Evolutionary conservation across 163 green algal species (phyloP).

Genomic region (Coccomyxa subellipsoidea): DNA sequence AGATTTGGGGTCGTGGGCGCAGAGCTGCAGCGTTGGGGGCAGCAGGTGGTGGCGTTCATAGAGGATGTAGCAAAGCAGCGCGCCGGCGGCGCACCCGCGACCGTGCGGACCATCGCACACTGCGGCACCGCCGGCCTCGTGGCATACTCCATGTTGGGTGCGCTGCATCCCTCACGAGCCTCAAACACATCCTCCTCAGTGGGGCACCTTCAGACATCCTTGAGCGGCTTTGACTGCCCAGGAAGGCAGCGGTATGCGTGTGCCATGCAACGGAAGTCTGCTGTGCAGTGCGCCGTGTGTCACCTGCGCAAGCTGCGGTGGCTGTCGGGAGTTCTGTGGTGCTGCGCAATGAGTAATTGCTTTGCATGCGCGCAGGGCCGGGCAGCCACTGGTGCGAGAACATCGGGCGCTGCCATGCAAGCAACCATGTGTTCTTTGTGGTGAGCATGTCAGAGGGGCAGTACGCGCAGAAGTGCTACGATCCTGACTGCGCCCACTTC

Average conservation of each 20-base stretch:
- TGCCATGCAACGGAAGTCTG: too few species aligned
- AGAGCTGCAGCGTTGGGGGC: constrained; percentile 40
- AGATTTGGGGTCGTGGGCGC: neutral
- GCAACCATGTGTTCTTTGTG: constrained; percentile 66
- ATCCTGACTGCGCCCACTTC: constrained; percentile 24
- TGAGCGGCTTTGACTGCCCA: too few species aligned
- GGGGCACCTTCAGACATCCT: too few species aligned
- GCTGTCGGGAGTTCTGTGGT: too few species aligned
- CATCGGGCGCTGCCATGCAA: constrained; percentile 51
- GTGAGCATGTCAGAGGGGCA: constrained; percentile 43
- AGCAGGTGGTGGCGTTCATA: constrained; percentile 37
- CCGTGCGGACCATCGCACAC: constrained; percentile 64
- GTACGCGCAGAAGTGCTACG: constrained; percentile 68
- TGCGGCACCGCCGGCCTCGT: constrained; percentile 59
- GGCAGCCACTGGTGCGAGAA: constrained; percentile 58
- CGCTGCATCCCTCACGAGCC: neutral
- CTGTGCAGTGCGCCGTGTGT: too few species aligned
- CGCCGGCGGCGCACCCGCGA: constrained; percentile 26
- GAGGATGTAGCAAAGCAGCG: constrained; percentile 30
- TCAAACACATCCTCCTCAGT: neutral
- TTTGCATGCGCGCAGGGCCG: constrained; percentile 27
- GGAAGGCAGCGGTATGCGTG: too few species aligned
- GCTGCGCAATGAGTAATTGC: neutral
- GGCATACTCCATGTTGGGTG: constrained; percentile 67
- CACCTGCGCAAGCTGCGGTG: too few species aligned